These are phyloP conservation scores for Debaryomyces singareniensis DNA, from an alignment of 1,139 yeast species.

Conservation along the genomic window DNA sequence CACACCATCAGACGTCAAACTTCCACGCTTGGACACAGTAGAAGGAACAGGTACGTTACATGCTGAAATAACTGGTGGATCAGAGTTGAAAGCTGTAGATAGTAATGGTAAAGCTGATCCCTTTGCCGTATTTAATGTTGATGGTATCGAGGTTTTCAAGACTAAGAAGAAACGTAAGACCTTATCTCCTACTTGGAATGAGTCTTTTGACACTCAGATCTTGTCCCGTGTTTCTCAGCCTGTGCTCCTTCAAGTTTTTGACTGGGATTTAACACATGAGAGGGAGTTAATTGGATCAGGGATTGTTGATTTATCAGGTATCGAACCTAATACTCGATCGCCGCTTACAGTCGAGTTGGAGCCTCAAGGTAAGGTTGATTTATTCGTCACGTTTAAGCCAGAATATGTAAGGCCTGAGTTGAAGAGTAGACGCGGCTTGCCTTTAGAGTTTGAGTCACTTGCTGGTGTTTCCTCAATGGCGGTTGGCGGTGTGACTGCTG, in stretches of 20 bases:
- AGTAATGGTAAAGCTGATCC: conserved; percentile 77
- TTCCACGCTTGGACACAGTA: conserved; percentile 55
- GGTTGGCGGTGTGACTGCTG: conserved; percentile 36
- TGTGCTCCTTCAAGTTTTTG: conserved; percentile 47
- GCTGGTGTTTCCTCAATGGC: conserved; percentile 45
- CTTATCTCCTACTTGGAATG: conserved; percentile 67
- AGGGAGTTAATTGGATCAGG: conserved; percentile 55
- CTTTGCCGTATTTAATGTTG: conserved; percentile 42
- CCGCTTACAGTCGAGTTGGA: conserved; percentile 44
- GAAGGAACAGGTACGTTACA: conserved; percentile 60
- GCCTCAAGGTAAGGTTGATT: conserved; percentile 54
- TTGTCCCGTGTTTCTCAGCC: conserved; percentile 55
- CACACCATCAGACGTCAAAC: conserved; percentile 48
- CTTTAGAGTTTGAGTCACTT: conserved; percentile 32
- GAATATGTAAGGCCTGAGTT: conserved; percentile 60
- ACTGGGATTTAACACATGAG: conserved; percentile 74
- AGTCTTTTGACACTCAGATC: conserved; percentile 49
- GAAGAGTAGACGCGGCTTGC: conserved; percentile 33
- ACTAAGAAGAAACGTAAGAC: conserved; percentile 62
- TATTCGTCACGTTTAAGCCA: conserved; percentile 55
- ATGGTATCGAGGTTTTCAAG: conserved; percentile 49
- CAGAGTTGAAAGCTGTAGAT: conserved; percentile 51
- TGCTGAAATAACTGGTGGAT: conserved; percentile 52
- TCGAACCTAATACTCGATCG: conserved; percentile 40
- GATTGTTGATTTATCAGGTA: conserved; percentile 39